These are phyloP conservation scores for Salinomyces thailandicus DNA, from an alignment of 2,329 filamentous ascomycete species.

Conservation along the genomic window DNA sequence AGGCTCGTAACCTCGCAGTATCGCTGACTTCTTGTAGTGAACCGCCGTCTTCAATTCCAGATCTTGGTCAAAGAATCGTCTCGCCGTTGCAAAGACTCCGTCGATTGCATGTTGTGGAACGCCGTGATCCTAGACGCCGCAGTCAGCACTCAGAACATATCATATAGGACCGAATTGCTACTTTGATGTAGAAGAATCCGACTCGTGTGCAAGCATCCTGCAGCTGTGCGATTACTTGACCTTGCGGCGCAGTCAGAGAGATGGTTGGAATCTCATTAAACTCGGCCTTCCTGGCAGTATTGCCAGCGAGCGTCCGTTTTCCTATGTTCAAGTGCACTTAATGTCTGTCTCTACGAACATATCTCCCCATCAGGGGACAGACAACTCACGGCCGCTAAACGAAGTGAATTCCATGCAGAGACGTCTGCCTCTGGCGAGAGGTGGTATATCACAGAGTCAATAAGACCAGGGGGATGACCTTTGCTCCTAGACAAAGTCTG, in stretches of 20 bases:
- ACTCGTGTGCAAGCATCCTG: constrained; percentile 15
- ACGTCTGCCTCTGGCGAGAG: too few species aligned
- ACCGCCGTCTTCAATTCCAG: constrained; percentile 41
- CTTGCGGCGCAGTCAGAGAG: constrained; percentile 10
- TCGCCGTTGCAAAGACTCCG: constrained; percentile 11
- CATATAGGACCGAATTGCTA: not conserved
- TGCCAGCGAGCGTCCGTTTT: constrained; percentile 11
- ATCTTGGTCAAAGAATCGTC: constrained; percentile 24
- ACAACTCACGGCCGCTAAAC: not conserved
- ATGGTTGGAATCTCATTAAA: constrained; percentile 17
- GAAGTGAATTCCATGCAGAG: constrained; percentile 4
- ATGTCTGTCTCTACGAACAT: not conserved
- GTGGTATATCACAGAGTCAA: too few species aligned
- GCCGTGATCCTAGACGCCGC: constrained; percentile 58
- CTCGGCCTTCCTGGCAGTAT: constrained; percentile 13
- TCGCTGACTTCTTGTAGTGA: constrained; percentile 56
- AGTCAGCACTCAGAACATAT: not conserved
- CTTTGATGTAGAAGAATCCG: constrained; percentile 18
- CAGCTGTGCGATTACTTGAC: constrained; percentile 10
- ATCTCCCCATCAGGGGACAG: too few species aligned
- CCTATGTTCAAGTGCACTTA: constrained; percentile 1
- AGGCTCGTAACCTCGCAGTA: constrained; percentile 53
- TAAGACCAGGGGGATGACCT: too few species aligned
- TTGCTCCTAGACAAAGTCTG: too few species aligned
- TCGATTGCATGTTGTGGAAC: constrained; percentile 40